Evolutionary conservation across 257 asterid species (phyloP), one percentile per base, ranked within the genome.

Genomic region (Solanum okadae): DNA sequence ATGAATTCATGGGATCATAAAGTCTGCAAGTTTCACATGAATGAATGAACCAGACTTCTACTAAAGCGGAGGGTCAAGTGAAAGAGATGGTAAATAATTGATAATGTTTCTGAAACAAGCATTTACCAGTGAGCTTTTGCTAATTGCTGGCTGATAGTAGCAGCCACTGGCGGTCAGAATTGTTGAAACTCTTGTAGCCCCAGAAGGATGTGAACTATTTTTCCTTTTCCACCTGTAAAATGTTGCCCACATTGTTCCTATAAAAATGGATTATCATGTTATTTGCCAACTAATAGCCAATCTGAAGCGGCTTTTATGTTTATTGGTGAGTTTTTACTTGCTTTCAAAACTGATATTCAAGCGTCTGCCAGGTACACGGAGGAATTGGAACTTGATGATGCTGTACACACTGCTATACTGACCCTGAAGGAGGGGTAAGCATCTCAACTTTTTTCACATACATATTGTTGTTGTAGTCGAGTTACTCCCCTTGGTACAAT

Each of bases 311-410:
- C 11, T 46, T 44, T 49, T 16, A 20, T 18, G 38, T 46, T 49
- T 46, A 46, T 29, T 82, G 70, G 70, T 81, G 27, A 46, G 0
- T 10, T 16, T 44, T 46, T 82, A 82, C 22, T 29, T 82, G 70
- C 70, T 20, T 49, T 16, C 34, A 0, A 10, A 49, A 29, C 18
- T 82, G 70, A 82, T 82, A 10, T 44, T 79, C 44, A 49, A 14
- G 56, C 5, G 35, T 46, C 86, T 82, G 20, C 12, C 94, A 97
- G 99, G 96, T 97, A 97, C 79, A 95, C 98, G 0, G 98, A 97
- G 89, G 99, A 96, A 86, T 96, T 95, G 98, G 99, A 97, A 91
- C 99, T 97, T 76, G 99, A 97, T 38, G 99, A 97, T 88, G 99
- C 99, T 86, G 99, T 97, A 70, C 99, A 97, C 95, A 97, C 99